A percentile compares a stretch with the other conserved stretches of the same genome.
These are phyloP conservation scores for Blastobotrys persicus DNA, from an alignment of 1,139 yeast genomes.

Conservation along the genomic window DNA sequence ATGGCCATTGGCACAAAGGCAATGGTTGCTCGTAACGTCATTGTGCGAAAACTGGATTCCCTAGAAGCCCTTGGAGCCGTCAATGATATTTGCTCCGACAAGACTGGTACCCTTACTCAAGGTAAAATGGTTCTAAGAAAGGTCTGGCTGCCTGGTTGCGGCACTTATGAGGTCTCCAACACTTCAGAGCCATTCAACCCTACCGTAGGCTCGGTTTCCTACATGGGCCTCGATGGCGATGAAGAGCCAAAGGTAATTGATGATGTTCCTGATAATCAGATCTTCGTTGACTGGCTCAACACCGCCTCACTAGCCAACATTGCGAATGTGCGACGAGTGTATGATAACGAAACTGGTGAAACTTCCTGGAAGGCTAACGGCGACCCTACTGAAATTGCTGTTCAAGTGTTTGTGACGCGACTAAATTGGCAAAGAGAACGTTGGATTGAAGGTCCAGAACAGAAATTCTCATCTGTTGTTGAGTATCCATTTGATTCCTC, in stretches of 20 bases:
- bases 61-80: constrained; percentile 79
- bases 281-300: constrained; percentile 49
- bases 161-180: constrained; percentile 59
- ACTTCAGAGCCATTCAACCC: constrained; percentile 76
- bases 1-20: constrained; percentile 85
- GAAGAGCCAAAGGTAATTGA: constrained; percentile 18
- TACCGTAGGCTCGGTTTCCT: constrained; percentile 53
- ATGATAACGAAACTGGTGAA: constrained; percentile 38
- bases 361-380: constrained; percentile 72
- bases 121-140: constrained; percentile 74
- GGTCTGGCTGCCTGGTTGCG: constrained; percentile 75
- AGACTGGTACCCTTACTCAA: constrained; percentile 78
- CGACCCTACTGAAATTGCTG: constrained; percentile 83
- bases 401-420: constrained; percentile 67
- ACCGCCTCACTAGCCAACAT: constrained; percentile 73
- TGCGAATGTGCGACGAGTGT: constrained; percentile 53
- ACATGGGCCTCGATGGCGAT: constrained; percentile 42
- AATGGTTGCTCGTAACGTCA: constrained; percentile 69
- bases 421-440: constrained; percentile 49
- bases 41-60: constrained; percentile 75
- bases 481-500: constrained; percentile 82
- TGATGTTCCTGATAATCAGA: constrained; percentile 24
- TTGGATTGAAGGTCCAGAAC: constrained; percentile 38
- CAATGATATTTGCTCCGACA: constrained; percentile 79
- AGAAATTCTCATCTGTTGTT: constrained; percentile 10